Conservation (phyloP, 2,329 filamentous ascomycete genomes). For the Paecilomyces variotii region DNA sequence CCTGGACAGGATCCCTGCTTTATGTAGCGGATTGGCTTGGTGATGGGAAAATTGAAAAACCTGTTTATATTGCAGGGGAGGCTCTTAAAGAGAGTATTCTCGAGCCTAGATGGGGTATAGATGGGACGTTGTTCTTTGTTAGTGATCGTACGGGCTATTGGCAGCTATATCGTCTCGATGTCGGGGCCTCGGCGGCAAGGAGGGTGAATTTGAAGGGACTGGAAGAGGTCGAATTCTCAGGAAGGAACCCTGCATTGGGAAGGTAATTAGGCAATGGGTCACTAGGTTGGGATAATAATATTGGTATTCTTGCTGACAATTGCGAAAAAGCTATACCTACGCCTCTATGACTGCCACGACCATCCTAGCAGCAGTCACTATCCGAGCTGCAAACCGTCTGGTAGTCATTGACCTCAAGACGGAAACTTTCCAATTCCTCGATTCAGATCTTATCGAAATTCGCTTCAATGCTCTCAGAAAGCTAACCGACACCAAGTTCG, state of each 20-base stretch:
- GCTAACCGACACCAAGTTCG: constrained; percentile 27
- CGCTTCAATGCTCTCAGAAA: constrained; percentile 26
- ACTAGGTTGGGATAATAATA: not conserved
- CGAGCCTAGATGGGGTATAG: constrained; percentile 45
- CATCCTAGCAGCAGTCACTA: constrained; percentile 27
- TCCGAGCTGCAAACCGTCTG: constrained; percentile 27
- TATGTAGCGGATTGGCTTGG: constrained; percentile 37
- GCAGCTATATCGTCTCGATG: constrained; percentile 37
- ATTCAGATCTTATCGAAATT: constrained; percentile 25
- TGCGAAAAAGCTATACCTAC: constrained; percentile 20
- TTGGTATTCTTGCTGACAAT: not conserved
- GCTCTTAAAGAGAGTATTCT: constrained; percentile 35
- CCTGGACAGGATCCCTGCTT: constrained; percentile 42
- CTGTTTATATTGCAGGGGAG: constrained; percentile 35
- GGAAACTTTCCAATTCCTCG: constrained; percentile 22
- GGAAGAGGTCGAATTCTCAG: constrained; percentile 30
- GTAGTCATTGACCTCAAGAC: constrained; percentile 33
- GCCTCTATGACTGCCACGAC: constrained; percentile 27
- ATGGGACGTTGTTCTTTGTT: constrained; percentile 43
- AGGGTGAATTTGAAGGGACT: constrained; percentile 31
- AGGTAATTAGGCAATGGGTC: constrained; percentile 8
- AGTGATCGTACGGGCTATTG: constrained; percentile 42
- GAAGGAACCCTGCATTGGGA: constrained; percentile 23
- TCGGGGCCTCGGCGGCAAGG: constrained; percentile 11
- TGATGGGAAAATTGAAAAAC: constrained; percentile 21